Evolutionary conservation across 73 alveolate genomes (phyloP), one percentile per base, ranked within the genome.

Genomic region (Paraurostyla sp.): DNA sequence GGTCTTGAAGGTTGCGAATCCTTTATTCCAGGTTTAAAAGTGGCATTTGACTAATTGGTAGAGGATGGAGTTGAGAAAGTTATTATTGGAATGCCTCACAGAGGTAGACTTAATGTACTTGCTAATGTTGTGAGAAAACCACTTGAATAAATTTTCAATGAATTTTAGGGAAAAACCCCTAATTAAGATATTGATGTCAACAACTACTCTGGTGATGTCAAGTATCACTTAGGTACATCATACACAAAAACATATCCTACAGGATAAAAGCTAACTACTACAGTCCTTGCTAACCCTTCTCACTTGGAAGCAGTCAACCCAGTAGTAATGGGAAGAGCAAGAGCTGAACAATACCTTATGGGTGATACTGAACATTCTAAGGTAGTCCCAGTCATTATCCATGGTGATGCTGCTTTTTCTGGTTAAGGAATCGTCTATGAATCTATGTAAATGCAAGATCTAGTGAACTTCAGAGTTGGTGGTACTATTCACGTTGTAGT

Each of bases 371-470:
- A 81, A 42, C 87, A 90, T 58, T 62, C 59, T 43, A 71, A 81
- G 76, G 92, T 82, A 45, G 63, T 85, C 41, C 94, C 95, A 0
- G 84, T 97, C 27, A 73, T 94, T n/a, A 89, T 97, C 65, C 99
- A 97, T 69, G 98, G 98, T 91, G 99, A 97, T 71, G 99, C 99
- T 25, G 95, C 99, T 25, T 87, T 97, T 62, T 98, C 99, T 46
- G 99, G 99, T n/a, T 95, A 97, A 95, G 99, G 99, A 16, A 98
- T 97, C 35, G 99, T 96, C 32, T 97, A 95, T 71, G 99, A 97
- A 89, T 91, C 98, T 13, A 78, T 96, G 87, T 97, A 97, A 86
- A 85, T 97, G 97, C 90, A 91, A 51, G 97, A 96, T 38, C 92
- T 97, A 46, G 65, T 58, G 45, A 97, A 96, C 75, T 97, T 91